phyloP scores from a whole-genome alignment of 805 yeast genomes.

The Candida cerambycidarum region DNA sequence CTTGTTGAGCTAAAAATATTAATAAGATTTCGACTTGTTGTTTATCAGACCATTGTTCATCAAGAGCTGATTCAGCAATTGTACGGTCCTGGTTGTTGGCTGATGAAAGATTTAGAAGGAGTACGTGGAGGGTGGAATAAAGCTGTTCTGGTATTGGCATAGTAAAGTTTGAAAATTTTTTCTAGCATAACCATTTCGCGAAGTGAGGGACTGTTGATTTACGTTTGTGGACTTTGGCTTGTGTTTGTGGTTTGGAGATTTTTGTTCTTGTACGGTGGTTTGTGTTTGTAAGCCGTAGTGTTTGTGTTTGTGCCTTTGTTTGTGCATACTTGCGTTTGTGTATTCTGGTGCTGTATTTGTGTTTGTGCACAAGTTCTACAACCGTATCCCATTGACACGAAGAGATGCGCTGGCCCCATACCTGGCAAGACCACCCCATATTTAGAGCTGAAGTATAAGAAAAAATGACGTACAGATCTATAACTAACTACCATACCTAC shows the following conservation, averaged over 20 bases:
- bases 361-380: no score
- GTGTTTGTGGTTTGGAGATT: neutral
- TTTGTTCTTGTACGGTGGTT: neutral
- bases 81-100: slow-evolving; percentile 75
- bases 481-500: no score
- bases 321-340: neutral
- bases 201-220: neutral
- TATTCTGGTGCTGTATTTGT: no score
- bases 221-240: no score
- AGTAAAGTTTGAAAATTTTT: slow-evolving; percentile 8
- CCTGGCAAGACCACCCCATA: no score
- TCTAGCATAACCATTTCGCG: slow-evolving; percentile 14
- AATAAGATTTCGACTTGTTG: slow-evolving; percentile 70
- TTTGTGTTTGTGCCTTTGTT: no score
- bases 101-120: slow-evolving; percentile 52
- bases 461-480: no score
- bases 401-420: no score
- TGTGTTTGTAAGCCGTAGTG: neutral
- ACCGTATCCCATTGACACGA: no score
- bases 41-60: slow-evolving; percentile 65
- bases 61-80: slow-evolving; percentile 72
- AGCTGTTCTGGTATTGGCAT: slow-evolving; percentile 29
- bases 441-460: no score
- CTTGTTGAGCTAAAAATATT: slow-evolving; percentile 77
- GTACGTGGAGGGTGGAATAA: neutral